Percentiles rank a stretch among this genome's conserved stretches.
Evolutionary conservation across 1,284 basidiomycete species (phyloP).

Genomic region (Rhodotorula sp.): DNA sequence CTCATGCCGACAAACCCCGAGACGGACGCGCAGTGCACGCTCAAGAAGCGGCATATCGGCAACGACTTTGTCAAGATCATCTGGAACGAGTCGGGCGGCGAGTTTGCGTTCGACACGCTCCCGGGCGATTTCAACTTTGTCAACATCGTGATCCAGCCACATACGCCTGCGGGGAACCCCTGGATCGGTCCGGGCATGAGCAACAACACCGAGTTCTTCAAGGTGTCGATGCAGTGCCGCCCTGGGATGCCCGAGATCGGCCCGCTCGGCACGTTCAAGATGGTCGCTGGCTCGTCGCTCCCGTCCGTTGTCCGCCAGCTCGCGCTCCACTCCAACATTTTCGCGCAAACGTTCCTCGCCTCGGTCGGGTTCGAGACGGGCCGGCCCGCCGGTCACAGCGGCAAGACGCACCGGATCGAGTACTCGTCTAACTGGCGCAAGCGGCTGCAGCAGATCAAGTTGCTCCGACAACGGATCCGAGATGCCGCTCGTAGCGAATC

Average conservation of each 20-base stretch:
- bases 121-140: constrained; percentile 93
- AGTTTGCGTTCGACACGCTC: constrained; percentile 85
- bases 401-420: constrained; percentile 58
- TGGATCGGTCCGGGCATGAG: constrained; percentile 48
- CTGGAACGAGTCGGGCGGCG: constrained; percentile 88
- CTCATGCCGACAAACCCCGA: constrained; percentile 81
- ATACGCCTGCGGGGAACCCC: constrained; percentile 59
- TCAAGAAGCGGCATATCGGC: constrained; percentile 90
- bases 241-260: constrained; percentile 85
- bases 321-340: constrained; percentile 79
- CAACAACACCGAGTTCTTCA: constrained; percentile 75
- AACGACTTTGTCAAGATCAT: constrained; percentile 94
- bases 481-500: constrained; percentile 1
- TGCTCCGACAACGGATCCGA: constrained; percentile 35
- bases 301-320: constrained; percentile 81
- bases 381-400: constrained; percentile 37
- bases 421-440: constrained; percentile 85
- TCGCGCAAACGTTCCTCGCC: constrained; percentile 74
- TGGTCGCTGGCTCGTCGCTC: constrained; percentile 79
- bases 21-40: constrained; percentile 65
- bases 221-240: constrained; percentile 76
- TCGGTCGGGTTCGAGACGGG: constrained; percentile 64
- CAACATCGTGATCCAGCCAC: constrained; percentile 94
- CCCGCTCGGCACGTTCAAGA: constrained; percentile 85
- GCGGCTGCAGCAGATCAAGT: constrained; percentile 71